phyloP scores from a whole-genome alignment of 495 filamentous ascomycete species.

The Recurvomyces mirabilis region DNA sequence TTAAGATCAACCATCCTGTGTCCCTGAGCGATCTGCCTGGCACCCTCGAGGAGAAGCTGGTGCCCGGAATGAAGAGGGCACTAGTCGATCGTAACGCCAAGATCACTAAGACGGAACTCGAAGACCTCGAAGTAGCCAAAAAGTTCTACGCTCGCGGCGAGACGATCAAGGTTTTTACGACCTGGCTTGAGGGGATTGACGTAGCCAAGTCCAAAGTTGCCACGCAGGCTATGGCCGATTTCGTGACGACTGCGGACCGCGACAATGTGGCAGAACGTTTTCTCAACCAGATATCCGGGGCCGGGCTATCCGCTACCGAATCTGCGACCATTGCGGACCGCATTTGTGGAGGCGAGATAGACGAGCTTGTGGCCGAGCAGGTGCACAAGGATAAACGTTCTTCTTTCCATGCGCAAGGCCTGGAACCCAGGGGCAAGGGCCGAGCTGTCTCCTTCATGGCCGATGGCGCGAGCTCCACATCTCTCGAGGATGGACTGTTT shows the following conservation, averaged over 20 bases:
- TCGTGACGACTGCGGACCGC: no score
- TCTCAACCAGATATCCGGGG: constrained; percentile 18
- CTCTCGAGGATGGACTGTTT: no score
- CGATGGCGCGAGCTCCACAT: no score
- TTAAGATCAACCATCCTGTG: neutral
- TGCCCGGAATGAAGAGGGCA: neutral
- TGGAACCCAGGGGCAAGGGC: no score
- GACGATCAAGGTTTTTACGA: no score
- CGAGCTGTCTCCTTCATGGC: no score
- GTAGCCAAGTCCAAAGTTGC: no score
- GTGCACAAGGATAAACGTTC: neutral
- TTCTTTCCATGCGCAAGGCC: no score
- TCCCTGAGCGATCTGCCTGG: neutral
- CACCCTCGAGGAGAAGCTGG: neutral
- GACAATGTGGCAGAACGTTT: neutral
- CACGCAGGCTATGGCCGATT: no score
- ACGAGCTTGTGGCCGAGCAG: neutral
- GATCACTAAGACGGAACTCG: neutral
- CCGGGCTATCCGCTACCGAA: no score
- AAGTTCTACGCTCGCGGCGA: neutral
- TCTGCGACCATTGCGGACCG: neutral
- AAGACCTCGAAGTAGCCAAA: neutral
- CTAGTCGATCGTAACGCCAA: neutral
- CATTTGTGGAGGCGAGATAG: neutral
- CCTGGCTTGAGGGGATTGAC: no score